Conservation (phyloP, 2,329 filamentous ascomycete genomes). For the Penicillium oxalicum region DNA sequence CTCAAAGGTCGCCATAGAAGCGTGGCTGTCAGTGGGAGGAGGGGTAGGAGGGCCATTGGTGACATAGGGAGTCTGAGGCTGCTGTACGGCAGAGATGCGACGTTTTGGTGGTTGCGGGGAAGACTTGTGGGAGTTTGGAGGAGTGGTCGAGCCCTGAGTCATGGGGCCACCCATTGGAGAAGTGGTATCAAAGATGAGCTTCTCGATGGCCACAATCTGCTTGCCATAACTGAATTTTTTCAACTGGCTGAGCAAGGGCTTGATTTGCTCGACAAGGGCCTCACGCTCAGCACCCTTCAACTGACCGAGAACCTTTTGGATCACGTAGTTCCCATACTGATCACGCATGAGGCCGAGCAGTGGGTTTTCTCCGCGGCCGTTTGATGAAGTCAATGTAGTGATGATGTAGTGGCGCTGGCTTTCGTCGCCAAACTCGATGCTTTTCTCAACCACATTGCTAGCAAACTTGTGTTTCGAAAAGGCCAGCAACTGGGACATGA, state of each 20-base stretch:
- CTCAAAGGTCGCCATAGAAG: constrained; percentile 44
- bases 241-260: constrained; percentile 54
- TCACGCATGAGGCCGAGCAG: constrained; percentile 78
- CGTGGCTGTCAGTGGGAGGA: constrained; percentile 64
- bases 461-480: constrained; percentile 95
- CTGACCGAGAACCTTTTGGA: constrained; percentile 73
- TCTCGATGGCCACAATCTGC: constrained; percentile 60
- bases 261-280: constrained; percentile 58
- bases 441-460: constrained; percentile 95
- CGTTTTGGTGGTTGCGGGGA: constrained; percentile 34
- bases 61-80: constrained; percentile 45
- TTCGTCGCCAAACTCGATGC: constrained; percentile 65
- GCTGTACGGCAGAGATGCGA: constrained; percentile 28
- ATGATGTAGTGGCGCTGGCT: constrained; percentile 67
- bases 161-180: constrained; percentile 21
- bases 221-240: constrained; percentile 62
- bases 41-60: constrained; percentile 57
- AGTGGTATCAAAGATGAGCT: constrained; percentile 43
- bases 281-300: constrained; percentile 57
- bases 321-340: constrained; percentile 91
- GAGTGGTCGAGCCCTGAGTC: constrained; percentile 32
- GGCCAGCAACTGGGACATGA: constrained; percentile 64
- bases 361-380: constrained; percentile 61
- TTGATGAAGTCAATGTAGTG: constrained; percentile 53
- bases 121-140: constrained; percentile 37